Base-by-base conservation (phyloP, 2,329 filamentous ascomycete genomes). In the Cytospora mali region DNA sequence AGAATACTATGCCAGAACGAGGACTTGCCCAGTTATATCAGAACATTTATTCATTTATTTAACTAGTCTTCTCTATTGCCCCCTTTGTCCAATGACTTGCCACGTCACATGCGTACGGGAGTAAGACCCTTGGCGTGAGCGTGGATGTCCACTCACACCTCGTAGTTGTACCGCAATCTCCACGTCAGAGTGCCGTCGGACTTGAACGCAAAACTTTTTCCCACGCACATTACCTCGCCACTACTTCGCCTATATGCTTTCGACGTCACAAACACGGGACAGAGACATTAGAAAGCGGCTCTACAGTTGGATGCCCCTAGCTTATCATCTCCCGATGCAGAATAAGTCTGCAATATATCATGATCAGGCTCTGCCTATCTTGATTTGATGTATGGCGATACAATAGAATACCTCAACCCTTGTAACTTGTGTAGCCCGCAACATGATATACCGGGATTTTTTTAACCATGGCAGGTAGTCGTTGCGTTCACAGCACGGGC, bases 171-270 rank as follows among this genome's bases (percentile, higher is more conserved):
- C n/a, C 10, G 49, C 49, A 46, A 53, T 31, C 11, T 18, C 10
- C 25, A 59, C 57, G 57, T 59, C 57, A 59, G 55, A 50, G 25
- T 33, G 42, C 23, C 10, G 23, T 50, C 49, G 39, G 13, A 39
- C 13, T 6, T 35, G 42, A 18, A 35, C 21, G 16, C 9, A 27
- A 27, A 21, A 16, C 14, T 10, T 28, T 10, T 28, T 9, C n/a
- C 42, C 10, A 16, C 14, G 1, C 7, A n/a, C 42, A 13, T 33
- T 11, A 16, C 21, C 14, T 9, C 39, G 39, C n/a, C n/a, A 46
- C 39, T 46, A 2, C n/a, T 33, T 46, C 18, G n/a, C 39, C n/a
- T 46, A 46, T 21, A 21, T 21, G n/a, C 39, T 6, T 33, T 5
- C 39, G 7, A 46, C 39, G 35, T n/a, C 35, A 42, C 35, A 6